Evolutionary conservation across 176 grass and related monocot species (phyloP), one percentile per base, ranked within the genome.

Genomic region (Musa troglodytarum): DNA sequence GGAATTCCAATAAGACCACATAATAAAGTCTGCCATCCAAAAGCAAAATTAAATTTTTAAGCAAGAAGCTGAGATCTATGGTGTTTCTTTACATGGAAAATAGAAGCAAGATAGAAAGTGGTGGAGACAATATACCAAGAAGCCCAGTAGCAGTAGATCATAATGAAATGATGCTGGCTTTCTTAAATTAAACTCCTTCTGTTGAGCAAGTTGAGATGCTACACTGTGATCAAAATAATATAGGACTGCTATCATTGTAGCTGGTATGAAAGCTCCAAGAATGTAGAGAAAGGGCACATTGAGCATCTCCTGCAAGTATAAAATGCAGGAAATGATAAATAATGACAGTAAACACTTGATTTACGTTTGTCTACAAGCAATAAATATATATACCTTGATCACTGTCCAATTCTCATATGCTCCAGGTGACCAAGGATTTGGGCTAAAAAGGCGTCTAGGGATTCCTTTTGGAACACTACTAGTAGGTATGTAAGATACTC

Each of bases 181-280:
- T 81, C 91, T 99, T 62, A 99, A 63, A 77, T 99, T 99, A 66
- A 99, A 99, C 78, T 99, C 96, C 34, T 84, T 65, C 81, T 99
- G 96, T 84, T 99, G 96, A 74, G 96, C 85, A 63, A 99, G 88
- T 62, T 99, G 96, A 75, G 96, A 99, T 12, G 96, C 96, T 28
- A 99, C 96, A 19, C 96, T 99, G 77, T 99, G 96, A 82, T 99
- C 96, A 6, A 99, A 99, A 65, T 92, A 99, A 66, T 99, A 99
- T 8, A 99, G 88, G 55, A 99, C 96, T 75, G 96, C 88, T 69
- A 99, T 99, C 96, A 99, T 95, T 0, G 91, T 99, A 17, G 96
- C 96, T 13, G 96, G 96, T 83, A 99, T 88, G 85, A 99, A 95
- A 76, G 96, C 91, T 19, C 91, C 96, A 28, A 99, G 49, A 53